Conservation (phyloP, 169 alveolate species). For the Neospora caninum region DNA sequence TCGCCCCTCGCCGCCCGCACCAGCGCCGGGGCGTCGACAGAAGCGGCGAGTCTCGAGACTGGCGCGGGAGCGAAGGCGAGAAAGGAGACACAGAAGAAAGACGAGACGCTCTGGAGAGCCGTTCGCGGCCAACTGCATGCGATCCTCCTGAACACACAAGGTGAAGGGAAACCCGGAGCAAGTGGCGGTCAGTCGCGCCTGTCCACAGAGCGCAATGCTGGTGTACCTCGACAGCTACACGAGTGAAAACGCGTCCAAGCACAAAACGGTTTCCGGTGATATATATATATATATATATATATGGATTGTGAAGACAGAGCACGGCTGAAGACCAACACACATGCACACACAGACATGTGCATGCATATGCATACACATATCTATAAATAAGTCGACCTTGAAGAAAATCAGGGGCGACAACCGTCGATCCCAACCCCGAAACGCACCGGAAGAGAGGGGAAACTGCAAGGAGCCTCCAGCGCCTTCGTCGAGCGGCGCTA, state of each 20-base stretch:
- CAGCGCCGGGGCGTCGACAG: background rate
- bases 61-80: background rate
- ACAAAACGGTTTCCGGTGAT: background rate
- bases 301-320: background rate
- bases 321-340: too few species aligned
- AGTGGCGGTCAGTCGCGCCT: too few species aligned
- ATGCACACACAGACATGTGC: too few species aligned
- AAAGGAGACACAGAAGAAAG: background rate
- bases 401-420: too few species aligned
- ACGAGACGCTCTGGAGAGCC: background rate
- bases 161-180: too few species aligned
- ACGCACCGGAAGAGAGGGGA: background rate
- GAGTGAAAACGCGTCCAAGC: background rate
- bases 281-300: too few species aligned
- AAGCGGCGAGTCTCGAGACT: background rate
- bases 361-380: too few species aligned
- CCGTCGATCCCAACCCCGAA: too few species aligned
- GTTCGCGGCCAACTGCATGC: background rate
- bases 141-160: background rate
- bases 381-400: too few species aligned
- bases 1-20: background rate
- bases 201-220: too few species aligned
- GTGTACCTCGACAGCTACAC: too few species aligned
- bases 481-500: background rate
- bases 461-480: background rate